A percentile compares a stretch with the other conserved stretches of the same genome.
Conservation (phyloP, 2,329 filamentous ascomycete genomes). For the Paracoccidioides brasiliensis region DNA sequence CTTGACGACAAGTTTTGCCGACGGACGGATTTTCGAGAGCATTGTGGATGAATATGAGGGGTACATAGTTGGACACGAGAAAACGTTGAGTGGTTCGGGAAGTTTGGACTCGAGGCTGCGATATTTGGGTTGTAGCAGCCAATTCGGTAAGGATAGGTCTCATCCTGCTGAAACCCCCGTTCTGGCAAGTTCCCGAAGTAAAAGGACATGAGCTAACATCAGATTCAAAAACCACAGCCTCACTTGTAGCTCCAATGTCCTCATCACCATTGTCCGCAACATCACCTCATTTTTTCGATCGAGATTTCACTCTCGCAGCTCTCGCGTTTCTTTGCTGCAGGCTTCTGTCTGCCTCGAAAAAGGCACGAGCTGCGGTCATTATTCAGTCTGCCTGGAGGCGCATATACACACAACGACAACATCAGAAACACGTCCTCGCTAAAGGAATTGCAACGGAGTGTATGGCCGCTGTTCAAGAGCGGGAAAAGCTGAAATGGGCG, state of each 20-base stretch:
- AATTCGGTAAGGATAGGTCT: constrained; percentile 27
- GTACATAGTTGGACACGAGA: constrained; percentile 19
- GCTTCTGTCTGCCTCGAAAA: constrained; percentile 39
- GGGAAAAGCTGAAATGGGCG: constrained; percentile 32
- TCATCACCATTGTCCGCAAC: constrained; percentile 10
- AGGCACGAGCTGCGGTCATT: constrained; percentile 37
- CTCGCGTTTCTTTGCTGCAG: constrained; percentile 49
- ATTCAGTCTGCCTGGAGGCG: constrained; percentile 42
- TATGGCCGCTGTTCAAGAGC: constrained; percentile 33
- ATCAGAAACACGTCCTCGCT: constrained; percentile 13
- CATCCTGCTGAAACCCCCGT: neutral
- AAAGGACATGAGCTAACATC: neutral
- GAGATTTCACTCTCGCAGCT: constrained; percentile 42
- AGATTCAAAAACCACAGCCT: constrained; percentile 25
- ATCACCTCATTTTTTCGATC: constrained; percentile 35
- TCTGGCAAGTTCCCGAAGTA: neutral
- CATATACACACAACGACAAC: constrained; percentile 11
- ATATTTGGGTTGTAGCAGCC: constrained; percentile 29
- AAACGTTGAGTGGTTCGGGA: neutral
- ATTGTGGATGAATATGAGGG: constrained; percentile 46
- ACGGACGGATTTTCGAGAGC: constrained; percentile 40
- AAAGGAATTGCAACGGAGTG: constrained; percentile 26
- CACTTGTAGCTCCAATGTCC: constrained; percentile 26
- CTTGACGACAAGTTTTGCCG: constrained; percentile 45
- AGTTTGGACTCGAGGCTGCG: constrained; percentile 23